A percentile compares a stretch with the other conserved stretches of the same genome.
Conservation (phyloP, 2,329 filamentous ascomycete genomes). For the Atkinsonella hypoxylon region DNA sequence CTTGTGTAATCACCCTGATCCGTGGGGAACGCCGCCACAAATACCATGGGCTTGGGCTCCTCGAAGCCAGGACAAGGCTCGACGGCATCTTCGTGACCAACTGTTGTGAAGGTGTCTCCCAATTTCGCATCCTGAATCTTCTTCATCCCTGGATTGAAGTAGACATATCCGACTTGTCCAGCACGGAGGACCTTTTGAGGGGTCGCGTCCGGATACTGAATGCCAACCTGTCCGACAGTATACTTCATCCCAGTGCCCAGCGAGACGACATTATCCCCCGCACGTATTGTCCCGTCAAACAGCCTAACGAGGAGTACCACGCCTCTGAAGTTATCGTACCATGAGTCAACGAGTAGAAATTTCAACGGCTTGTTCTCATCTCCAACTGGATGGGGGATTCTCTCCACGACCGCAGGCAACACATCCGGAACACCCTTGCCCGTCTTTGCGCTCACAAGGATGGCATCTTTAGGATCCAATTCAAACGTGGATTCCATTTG, state of each 20-base stretch:
- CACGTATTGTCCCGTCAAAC: constrained; percentile 74
- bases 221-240: constrained; percentile 89
- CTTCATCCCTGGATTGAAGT: constrained; percentile 98
- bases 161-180: constrained; percentile 91
- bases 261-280: constrained; percentile 78
- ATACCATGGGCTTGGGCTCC: constrained; percentile 97
- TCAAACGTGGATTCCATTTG: constrained; percentile 85
- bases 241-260: constrained; percentile 85
- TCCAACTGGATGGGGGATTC: constrained; percentile 70
- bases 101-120: constrained; percentile 83
- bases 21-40: constrained; percentile 90
- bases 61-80: constrained; percentile 84
- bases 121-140: constrained; percentile 89
- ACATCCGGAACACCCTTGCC: constrained; percentile 77
- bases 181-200: constrained; percentile 71
- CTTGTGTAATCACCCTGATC: constrained; percentile 80
- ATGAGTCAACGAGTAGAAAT: constrained; percentile 87
- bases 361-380: constrained; percentile 61
- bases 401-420: constrained; percentile 73
- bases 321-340: constrained; percentile 94
- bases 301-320: constrained; percentile 84
- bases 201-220: constrained; percentile 84
- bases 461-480: constrained; percentile 61
- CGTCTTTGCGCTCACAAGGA: constrained; percentile 79
- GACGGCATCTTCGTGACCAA: constrained; percentile 64